Conservation (phyloP, 2,329 filamentous ascomycete species). For the Exophiala alcalophila region DNA sequence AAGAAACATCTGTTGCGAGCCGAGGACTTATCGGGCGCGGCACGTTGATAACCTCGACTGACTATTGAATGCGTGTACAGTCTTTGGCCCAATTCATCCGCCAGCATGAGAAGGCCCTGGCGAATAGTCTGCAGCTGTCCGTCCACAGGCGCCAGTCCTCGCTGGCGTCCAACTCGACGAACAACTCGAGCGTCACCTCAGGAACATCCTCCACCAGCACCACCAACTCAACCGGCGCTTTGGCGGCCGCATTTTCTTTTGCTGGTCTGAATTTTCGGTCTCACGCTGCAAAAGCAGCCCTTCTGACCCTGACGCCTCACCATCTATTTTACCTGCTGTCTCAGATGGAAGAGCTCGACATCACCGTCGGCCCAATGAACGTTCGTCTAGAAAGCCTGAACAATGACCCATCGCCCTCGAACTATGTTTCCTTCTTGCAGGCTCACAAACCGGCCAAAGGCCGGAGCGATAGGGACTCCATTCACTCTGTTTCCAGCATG, state of each 20-base stretch:
- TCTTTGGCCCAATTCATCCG: conserved; percentile 95
- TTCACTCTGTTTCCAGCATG: conserved; percentile 94
- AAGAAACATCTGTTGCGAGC: too few relatives aligned
- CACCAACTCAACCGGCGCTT: conserved; percentile 66
- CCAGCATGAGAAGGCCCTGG: conserved; percentile 93
- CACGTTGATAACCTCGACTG: conserved; percentile 7
- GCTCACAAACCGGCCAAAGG: conserved; percentile 72
- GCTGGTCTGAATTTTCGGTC: conserved; percentile 82
- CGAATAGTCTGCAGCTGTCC: conserved; percentile 87
- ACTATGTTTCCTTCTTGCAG: conserved; percentile 88
- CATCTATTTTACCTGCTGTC: conserved; percentile 96
- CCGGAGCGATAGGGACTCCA: conserved; percentile 80
- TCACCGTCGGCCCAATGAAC: conserved; percentile 92
- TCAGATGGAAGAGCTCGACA: conserved; percentile 87
- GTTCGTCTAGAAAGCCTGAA: conserved; percentile 92
- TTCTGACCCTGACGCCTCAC: conserved; percentile 88
- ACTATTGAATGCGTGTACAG: conserved; percentile 48
- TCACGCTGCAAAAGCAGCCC: conserved; percentile 80
- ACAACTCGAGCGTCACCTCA: conserved; percentile 58
- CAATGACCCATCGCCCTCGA: conserved; percentile 77
- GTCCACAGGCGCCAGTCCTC: conserved; percentile 53
- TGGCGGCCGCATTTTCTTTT: conserved; percentile 82
- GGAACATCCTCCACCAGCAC: conserved; percentile 50
- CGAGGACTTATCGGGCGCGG: too few relatives aligned
- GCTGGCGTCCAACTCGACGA: conserved; percentile 61